Conservation (phyloP, 805 yeast species). For the Suhomyces vadensis region DNA sequence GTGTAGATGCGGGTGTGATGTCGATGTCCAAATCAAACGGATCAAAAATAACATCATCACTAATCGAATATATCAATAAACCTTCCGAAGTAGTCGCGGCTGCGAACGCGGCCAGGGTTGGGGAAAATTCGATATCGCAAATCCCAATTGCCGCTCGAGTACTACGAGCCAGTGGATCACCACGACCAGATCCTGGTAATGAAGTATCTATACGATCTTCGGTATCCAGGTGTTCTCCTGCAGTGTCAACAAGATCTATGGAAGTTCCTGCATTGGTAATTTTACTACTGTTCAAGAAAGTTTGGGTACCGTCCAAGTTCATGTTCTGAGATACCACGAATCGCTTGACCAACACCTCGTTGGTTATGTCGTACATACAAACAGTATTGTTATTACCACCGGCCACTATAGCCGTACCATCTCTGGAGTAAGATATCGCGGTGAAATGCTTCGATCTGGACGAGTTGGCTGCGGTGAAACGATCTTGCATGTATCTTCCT, state of each 20-base stretch:
- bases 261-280: slow-evolving; percentile 85
- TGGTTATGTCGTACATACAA: slow-evolving; percentile 86
- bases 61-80: slow-evolving; percentile 75
- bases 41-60: slow-evolving; percentile 75
- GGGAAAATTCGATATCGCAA: slow-evolving; percentile 76
- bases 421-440: slow-evolving; percentile 80
- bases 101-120: slow-evolving; percentile 86
- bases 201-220: slow-evolving; percentile 76
- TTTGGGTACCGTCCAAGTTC: slow-evolving; percentile 86
- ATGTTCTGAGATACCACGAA: slow-evolving; percentile 86
- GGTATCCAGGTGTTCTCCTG: slow-evolving; percentile 81
- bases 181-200: slow-evolving; percentile 83
- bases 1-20: slow-evolving; percentile 77
- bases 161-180: slow-evolving; percentile 73
- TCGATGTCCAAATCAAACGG: slow-evolving; percentile 95
- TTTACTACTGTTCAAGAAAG: slow-evolving; percentile 72
- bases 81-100: slow-evolving; percentile 98
- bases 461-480: slow-evolving; percentile 78
- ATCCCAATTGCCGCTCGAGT: slow-evolving; percentile 83
- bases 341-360: slow-evolving; percentile 80
- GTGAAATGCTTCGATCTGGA: slow-evolving; percentile 83
- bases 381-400: slow-evolving; percentile 92
- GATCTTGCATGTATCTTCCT: slow-evolving; percentile 81
- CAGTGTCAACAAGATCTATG: slow-evolving; percentile 74
- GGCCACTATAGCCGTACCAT: slow-evolving; percentile 84